Conservation (phyloP, 306 rosid species). For the Sicyos baderoa region DNA sequence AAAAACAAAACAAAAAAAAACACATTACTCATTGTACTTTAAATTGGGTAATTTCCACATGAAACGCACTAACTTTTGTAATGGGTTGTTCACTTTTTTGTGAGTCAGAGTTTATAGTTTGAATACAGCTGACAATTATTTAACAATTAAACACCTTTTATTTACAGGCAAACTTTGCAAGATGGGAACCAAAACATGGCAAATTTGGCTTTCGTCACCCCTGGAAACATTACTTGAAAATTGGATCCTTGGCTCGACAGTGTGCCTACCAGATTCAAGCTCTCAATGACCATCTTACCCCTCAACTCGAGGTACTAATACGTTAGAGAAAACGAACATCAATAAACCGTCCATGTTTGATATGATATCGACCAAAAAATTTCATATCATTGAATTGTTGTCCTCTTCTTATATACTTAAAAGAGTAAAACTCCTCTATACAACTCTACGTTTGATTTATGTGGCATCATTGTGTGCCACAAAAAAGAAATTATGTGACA, state of each 20-base stretch:
- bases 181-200: slow-evolving; percentile 96
- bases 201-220: slow-evolving; percentile 62
- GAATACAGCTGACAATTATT: slow-evolving; percentile 7
- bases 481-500: too few species aligned
- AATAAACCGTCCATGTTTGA: too few species aligned
- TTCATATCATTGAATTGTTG: too few species aligned
- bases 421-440: too few species aligned
- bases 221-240: slow-evolving; percentile 77
- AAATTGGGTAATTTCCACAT: background rate
- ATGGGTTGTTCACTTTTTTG: slow-evolving; percentile 4
- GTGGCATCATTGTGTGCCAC: too few species aligned
- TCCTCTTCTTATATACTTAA: too few species aligned
- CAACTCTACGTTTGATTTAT: too few species aligned
- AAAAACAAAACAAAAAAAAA: too few species aligned
- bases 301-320: slow-evolving; percentile 41
- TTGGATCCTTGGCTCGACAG: slow-evolving; percentile 56
- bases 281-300: slow-evolving; percentile 36
- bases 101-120: slow-evolving; percentile 6
- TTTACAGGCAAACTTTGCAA: slow-evolving; percentile 68
- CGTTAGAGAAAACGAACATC: too few species aligned
- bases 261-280: slow-evolving; percentile 80
- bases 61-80: slow-evolving; percentile 13
- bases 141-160: background rate
- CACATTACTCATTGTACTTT: too few species aligned
- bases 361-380: too few species aligned